Evolutionary conservation across 1,284 basidiomycete species (phyloP).

Genomic region (Xerocomus alliaceus): DNA sequence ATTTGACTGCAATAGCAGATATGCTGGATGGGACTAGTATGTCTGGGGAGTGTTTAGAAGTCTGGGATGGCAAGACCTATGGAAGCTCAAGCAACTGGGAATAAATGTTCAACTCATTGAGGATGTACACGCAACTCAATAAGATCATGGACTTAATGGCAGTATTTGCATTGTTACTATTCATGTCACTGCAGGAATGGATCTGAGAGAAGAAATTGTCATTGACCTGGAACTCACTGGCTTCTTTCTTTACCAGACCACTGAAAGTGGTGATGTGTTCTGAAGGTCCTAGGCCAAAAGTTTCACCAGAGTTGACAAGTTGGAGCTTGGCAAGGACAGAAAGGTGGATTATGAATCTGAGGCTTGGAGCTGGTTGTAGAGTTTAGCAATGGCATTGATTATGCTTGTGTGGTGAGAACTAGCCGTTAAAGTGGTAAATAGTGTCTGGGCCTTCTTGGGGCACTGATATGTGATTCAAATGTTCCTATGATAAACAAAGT

Average conservation of each 20-base stretch:
- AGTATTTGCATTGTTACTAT: too few species aligned
- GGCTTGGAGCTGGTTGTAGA: not conserved
- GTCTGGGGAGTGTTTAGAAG: too few species aligned
- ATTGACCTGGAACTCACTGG: not conserved
- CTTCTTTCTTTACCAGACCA: not conserved
- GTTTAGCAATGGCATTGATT: not conserved
- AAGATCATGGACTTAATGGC: too few species aligned
- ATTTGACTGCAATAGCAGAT: too few species aligned
- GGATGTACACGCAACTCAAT: too few species aligned
- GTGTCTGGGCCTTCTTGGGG: not conserved
- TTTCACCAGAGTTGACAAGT: not conserved
- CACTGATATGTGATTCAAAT: too few species aligned
- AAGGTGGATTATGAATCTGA: not conserved
- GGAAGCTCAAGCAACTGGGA: not conserved
- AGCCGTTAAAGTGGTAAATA: not conserved
- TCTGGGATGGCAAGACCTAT: not conserved
- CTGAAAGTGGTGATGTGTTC: not conserved
- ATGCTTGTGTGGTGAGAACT: not conserved
- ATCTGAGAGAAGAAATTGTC: too few species aligned
- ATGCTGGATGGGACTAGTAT: too few species aligned
- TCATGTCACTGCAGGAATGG: too few species aligned
- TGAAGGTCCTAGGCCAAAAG: not conserved
- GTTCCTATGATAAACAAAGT: too few species aligned
- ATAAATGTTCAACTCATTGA: conserved; percentile 1
- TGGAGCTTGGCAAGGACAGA: too few species aligned